Evolutionary conservation across 164 flowering plant species (phyloP).

Genomic region (Cinnamomum chago): DNA sequence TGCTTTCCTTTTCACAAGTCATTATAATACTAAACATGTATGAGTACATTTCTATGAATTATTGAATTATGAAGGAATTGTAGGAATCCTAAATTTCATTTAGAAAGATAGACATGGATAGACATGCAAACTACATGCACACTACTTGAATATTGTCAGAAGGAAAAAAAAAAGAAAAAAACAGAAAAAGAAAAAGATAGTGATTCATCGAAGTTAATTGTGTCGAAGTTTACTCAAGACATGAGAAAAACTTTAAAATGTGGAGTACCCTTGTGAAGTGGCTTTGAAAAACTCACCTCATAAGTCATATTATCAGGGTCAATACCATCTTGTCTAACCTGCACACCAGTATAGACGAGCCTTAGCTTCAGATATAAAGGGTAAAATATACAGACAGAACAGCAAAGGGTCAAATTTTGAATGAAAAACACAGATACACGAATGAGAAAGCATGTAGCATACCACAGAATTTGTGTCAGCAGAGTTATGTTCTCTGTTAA

Average conservation of each 20-base stretch:
- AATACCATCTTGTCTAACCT: slow-evolving; percentile 33
- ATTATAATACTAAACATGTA: too few species aligned
- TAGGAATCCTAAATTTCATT: too few species aligned
- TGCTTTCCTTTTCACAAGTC: too few species aligned
- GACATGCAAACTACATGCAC: too few species aligned
- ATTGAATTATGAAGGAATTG: too few species aligned
- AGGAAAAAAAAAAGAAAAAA: background rate
- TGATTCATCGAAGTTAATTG: background rate
- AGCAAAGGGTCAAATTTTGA: background rate
- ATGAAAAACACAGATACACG: too few species aligned
- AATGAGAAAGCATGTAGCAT: background rate
- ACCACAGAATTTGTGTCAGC: slow-evolving; percentile 18
- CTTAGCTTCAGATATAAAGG: slow-evolving; percentile 2
- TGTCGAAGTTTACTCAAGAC: too few species aligned
- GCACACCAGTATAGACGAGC: slow-evolving; percentile 11
- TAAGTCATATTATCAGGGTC: slow-evolving; percentile 39
- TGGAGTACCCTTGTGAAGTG: too few species aligned
- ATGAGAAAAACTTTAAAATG: too few species aligned
- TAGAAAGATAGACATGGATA: too few species aligned
- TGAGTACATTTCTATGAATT: too few species aligned
- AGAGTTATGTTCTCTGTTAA: slow-evolving; percentile 19
- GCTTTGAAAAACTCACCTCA: slow-evolving; percentile 23
- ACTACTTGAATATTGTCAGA: too few species aligned
- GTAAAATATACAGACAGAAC: slow-evolving; percentile 1
- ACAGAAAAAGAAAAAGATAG: background rate